A percentile compares a stretch with the other conserved stretches of the same genome.
These are phyloP conservation scores for Silene conica DNA, from an alignment of 148 eudicot species.

Conservation along the genomic window DNA sequence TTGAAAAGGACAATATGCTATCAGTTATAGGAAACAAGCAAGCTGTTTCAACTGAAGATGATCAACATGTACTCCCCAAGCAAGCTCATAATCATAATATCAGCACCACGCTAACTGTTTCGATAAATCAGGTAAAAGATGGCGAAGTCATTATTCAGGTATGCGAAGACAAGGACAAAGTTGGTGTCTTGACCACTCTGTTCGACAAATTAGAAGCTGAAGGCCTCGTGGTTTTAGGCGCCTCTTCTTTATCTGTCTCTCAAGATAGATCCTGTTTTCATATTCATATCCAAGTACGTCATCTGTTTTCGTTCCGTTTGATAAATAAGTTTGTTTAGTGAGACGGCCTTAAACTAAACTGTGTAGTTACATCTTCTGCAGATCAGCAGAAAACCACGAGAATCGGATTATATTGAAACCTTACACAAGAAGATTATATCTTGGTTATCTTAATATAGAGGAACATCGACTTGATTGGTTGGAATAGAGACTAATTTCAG, in stretches of 20 bases:
- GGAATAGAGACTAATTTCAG: too few species aligned
- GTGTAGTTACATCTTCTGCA: constrained; percentile 14
- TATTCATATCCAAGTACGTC: constrained; percentile 44
- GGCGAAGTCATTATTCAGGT: constrained; percentile 48
- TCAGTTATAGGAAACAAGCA: constrained; percentile 18
- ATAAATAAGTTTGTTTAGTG: neutral
- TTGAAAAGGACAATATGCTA: constrained; percentile 29
- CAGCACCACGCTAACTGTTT: constrained; percentile 25
- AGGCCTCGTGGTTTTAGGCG: constrained; percentile 32
- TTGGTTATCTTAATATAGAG: constrained; percentile 23
- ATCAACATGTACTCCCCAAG: neutral
- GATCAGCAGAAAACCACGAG: constrained; percentile 25
- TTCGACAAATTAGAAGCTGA: constrained; percentile 34
- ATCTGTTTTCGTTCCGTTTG: neutral
- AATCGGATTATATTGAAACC: constrained; percentile 32
- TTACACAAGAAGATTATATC: constrained; percentile 29
- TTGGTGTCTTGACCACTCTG: constrained; percentile 25
- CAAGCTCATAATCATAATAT: neutral
- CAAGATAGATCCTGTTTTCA: constrained; percentile 46
- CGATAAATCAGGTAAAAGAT: constrained; percentile 37
- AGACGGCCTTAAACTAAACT: neutral
- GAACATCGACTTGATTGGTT: too few species aligned
- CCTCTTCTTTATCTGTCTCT: constrained; percentile 32
- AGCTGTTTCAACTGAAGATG: constrained; percentile 1
- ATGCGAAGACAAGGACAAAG: constrained; percentile 26